Percentiles rank a stretch among this genome's conserved stretches.
Evolutionary conservation across 2,329 filamentous ascomycete genomes (phyloP).

Genomic region (Fusarium pseudocircinatum): DNA sequence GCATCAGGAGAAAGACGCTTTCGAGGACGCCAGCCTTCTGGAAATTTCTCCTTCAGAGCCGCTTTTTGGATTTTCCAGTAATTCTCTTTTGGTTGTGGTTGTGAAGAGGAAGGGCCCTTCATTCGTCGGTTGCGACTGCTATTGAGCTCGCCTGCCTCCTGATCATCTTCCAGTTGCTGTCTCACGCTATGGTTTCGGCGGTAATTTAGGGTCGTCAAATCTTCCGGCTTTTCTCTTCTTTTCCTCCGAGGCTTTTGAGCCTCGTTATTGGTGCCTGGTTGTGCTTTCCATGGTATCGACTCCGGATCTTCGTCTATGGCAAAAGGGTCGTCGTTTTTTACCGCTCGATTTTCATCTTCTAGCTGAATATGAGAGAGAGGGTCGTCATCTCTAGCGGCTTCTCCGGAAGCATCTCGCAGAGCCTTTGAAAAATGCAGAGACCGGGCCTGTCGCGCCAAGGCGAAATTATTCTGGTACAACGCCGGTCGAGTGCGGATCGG

Average conservation of each 20-base stretch:
- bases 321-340: slow-evolving; percentile 6
- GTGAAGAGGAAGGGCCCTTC: slow-evolving; percentile 25
- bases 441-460: slow-evolving; percentile 36
- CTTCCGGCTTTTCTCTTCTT: neutral
- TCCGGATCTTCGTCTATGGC: neutral
- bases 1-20: slow-evolving; percentile 94
- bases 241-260: neutral
- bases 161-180: neutral
- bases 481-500: slow-evolving; percentile 12
- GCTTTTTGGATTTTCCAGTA: slow-evolving; percentile 81
- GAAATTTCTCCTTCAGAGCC: slow-evolving; percentile 80
- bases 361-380: neutral
- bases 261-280: neutral
- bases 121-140: neutral
- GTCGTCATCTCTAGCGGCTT: neutral
- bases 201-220: neutral
- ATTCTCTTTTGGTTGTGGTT: slow-evolving; percentile 50
- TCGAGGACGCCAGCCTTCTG: slow-evolving; percentile 80
- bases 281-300: slow-evolving; percentile 14
- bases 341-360: neutral
- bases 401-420: slow-evolving; percentile 28
- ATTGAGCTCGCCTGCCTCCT: neutral
- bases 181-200: neutral
- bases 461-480: slow-evolving; percentile 22
- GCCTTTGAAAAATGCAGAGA: slow-evolving; percentile 36